phyloP scores from a whole-genome alignment of 2,329 filamentous ascomycete species.

The Talaromyces funiculosus region DNA sequence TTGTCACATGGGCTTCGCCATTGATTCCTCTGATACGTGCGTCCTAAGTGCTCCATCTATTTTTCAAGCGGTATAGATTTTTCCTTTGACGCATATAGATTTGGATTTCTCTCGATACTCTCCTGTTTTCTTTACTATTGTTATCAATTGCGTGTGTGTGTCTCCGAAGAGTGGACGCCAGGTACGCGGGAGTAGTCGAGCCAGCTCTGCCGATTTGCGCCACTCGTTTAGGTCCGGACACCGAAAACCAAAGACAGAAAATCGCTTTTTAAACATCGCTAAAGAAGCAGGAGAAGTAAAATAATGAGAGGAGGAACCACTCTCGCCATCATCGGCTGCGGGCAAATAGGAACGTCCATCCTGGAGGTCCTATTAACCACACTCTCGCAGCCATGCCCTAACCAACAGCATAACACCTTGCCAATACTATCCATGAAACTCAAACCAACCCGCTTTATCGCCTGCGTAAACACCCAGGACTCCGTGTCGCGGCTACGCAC shows the following conservation, averaged over 20 bases:
- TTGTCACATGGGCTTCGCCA: slow-evolving; percentile 3
- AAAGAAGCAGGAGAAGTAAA: neutral
- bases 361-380: slow-evolving; percentile 8
- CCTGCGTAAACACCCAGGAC: slow-evolving; percentile 11
- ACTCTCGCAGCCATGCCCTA: slow-evolving; percentile 11
- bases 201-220: neutral
- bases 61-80: neutral
- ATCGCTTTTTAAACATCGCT: neutral
- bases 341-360: slow-evolving; percentile 12
- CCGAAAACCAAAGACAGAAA: neutral
- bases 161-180: neutral
- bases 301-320: slow-evolving; percentile 11
- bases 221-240: neutral
- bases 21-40: neutral
- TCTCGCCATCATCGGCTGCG: slow-evolving; percentile 11
- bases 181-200: neutral
- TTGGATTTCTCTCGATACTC: neutral
- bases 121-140: neutral
- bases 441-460: slow-evolving; percentile 12
- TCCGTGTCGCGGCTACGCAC: slow-evolving; percentile 11
- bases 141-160: neutral
- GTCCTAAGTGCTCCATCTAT: neutral
- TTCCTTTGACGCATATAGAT: neutral
- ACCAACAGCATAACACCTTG: slow-evolving; percentile 6
- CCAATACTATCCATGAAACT: slow-evolving; percentile 10